Evolutionary conservation across 495 filamentous ascomycete genomes (phyloP).

Genomic region (Tetracladium setigerum): DNA sequence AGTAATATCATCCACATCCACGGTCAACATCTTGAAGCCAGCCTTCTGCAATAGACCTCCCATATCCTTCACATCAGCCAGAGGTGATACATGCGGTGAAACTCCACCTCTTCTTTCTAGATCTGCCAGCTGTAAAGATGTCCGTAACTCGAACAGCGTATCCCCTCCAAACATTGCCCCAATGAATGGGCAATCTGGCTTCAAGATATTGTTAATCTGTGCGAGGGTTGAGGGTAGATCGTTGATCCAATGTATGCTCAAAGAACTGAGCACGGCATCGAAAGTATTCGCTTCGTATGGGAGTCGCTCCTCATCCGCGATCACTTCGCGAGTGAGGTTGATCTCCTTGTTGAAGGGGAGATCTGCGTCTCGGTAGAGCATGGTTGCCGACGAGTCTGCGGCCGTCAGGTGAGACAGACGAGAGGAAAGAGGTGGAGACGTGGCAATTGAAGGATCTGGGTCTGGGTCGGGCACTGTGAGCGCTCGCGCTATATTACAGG

Average conservation of each 20-base stretch:
- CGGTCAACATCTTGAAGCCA: conserved; percentile 91
- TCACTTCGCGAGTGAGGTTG: conserved; percentile 60
- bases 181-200: conserved; percentile 87
- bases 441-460: conserved; percentile 43
- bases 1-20: conserved; percentile 95
- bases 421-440: conserved; percentile 54
- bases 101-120: conserved; percentile 83
- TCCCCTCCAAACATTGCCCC: conserved; percentile 96
- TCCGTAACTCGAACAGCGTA: conserved; percentile 87
- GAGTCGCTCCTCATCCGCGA: conserved; percentile 61
- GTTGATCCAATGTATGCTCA: conserved; percentile 96
- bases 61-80: conserved; percentile 89
- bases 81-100: conserved; percentile 74
- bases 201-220: conserved; percentile 75
- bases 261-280: conserved; percentile 79
- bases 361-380: conserved; percentile 76
- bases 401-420: conserved; percentile 66
- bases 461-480: conserved; percentile 63
- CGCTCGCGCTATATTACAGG: conserved; percentile 84
- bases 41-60: conserved; percentile 80
- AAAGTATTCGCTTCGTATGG: conserved; percentile 74
- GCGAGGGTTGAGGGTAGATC: conserved; percentile 77
- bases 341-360: conserved; percentile 69
- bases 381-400: conserved; percentile 67
- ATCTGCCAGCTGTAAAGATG: conserved; percentile 88